Evolutionary conservation across 805 yeast genomes (phyloP).

Genomic region (Spathaspora sp.): DNA sequence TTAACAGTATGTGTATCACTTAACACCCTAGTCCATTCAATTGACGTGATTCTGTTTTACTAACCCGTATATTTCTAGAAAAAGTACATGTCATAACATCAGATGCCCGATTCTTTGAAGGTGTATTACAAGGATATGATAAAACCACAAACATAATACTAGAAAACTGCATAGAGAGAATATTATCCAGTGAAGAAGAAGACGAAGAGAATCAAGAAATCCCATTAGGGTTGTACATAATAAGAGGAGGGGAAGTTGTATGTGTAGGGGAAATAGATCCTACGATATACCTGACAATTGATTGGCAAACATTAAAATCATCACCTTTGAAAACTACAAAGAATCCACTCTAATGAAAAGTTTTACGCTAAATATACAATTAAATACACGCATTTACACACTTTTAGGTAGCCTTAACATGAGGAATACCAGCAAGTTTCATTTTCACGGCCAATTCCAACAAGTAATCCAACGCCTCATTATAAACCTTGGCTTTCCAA

Average conservation of each 20-base stretch:
- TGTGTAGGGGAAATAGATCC: slow-evolving; percentile 54
- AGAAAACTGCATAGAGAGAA: slow-evolving; percentile 47
- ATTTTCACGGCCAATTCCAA: slow-evolving; percentile 81
- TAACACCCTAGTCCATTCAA: neutral
- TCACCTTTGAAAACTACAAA: slow-evolving; percentile 33
- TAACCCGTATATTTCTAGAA: slow-evolving; percentile 25
- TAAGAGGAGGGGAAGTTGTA: slow-evolving; percentile 59
- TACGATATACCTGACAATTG: slow-evolving; percentile 33
- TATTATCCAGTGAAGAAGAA: slow-evolving; percentile 42
- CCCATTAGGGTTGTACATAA: slow-evolving; percentile 45
- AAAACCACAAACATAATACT: slow-evolving; percentile 59
- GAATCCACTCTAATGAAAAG: slow-evolving; percentile 26
- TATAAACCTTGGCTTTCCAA: slow-evolving; percentile 89
- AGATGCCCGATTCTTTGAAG: slow-evolving; percentile 42
- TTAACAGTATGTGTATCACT: slow-evolving; percentile 26
- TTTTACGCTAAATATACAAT: neutral
- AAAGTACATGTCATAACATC: slow-evolving; percentile 40
- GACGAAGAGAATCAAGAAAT: slow-evolving; percentile 37
- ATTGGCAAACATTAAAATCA: slow-evolving; percentile 38
- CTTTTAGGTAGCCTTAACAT: slow-evolving; percentile 1
- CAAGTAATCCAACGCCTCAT: slow-evolving; percentile 89
- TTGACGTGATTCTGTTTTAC: slow-evolving; percentile 5
- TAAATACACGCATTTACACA: neutral
- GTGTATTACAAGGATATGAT: slow-evolving; percentile 55
- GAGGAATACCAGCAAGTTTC: slow-evolving; percentile 58